Conservation (phyloP, 2,329 filamentous ascomycete genomes). For the Harringtonia aguacate region DNA sequence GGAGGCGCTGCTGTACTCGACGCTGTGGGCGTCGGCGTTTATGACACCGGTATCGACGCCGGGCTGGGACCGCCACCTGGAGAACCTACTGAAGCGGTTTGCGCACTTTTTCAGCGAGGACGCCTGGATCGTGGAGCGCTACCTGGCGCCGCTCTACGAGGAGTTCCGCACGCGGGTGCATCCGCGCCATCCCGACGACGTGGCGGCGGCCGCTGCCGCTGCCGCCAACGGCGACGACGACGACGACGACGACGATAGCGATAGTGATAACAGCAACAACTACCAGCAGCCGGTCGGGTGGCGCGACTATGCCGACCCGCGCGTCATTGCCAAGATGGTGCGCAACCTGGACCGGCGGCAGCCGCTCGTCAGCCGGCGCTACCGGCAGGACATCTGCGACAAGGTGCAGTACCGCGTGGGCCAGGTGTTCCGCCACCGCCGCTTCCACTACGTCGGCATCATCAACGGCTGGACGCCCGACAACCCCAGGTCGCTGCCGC, state of each 20-base stretch:
- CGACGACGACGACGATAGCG: conserved; percentile 2
- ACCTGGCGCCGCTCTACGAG: conserved; percentile 49
- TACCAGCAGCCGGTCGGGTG: not conserved
- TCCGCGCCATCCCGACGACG: conserved; percentile 49
- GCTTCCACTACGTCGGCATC: conserved; percentile 70
- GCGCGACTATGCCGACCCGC: conserved; percentile 15
- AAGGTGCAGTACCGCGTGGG: conserved; percentile 60
- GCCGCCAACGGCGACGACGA: conserved; percentile 6
- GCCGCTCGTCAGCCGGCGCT: conserved; percentile 22
- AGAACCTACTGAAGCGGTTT: conserved; percentile 54
- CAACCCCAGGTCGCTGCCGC: conserved; percentile 15
- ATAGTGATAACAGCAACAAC: not conserved
- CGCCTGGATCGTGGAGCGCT: conserved; percentile 56
- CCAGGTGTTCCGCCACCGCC: conserved; percentile 71
- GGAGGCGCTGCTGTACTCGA: conserved; percentile 55
- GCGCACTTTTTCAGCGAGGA: conserved; percentile 61
- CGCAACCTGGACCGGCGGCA: conserved; percentile 31
- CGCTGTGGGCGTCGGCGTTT: conserved; percentile 59
- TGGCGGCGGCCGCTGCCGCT: conserved; percentile 21
- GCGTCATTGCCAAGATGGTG: conserved; percentile 27
- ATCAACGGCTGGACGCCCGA: conserved; percentile 75
- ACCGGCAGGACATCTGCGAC: conserved; percentile 22
- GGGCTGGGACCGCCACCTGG: conserved; percentile 51
- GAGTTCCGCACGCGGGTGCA: conserved; percentile 46
- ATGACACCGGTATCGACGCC: conserved; percentile 35